Base-by-base conservation (phyloP, 768 basidiomycete species). In the Xerocomellus dryophilus region DNA sequence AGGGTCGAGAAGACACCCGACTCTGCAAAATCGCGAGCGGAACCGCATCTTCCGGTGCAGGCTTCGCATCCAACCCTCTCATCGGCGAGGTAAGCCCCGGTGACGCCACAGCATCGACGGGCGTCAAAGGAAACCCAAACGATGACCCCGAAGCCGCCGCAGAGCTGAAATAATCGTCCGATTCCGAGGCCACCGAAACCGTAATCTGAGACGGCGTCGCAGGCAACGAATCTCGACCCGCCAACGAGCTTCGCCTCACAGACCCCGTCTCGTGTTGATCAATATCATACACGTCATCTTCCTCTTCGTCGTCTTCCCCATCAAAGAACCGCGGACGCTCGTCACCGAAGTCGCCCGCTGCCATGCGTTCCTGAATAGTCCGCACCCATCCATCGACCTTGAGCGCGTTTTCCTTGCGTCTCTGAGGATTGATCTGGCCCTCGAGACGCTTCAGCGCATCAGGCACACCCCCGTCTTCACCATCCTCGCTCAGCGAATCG, bases 301-400 rank as follows among this genome's bases (percentile, higher is more conserved):
- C 71, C n/a, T 73, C 73, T 0, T 71, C 65, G 0, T 69, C 76
- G 23, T 7, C 5, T 29, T 81, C 80, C 11, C 73, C 75, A 5
- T 71, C 74, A 48, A 79, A 79, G 61, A 81, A 83, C 34, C 79
- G 72, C n/a, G 83, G 78, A n/a, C 68, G 76, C 53, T 85, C 85
- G 59, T 83, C 71, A 4, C 78, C 77, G 65, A 86, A 85, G 58
- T 85, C 84, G 0, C 84, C 84, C 18, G 78, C 78, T 8, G 76
- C 79, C 69, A 87, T 73, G 27, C 90, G 78, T 47, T 85, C 79
- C 60, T 82, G 83, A 32, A 92, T 85, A 11, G 79, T 80, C 57
- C 81, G 80, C 44, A 92, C 83, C 91, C 91, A 93, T 3, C 83
- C 82, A 65, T 93, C 85, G 4, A 94, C 89, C 66, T 92, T 91